Evolutionary conservation across 169 alveolate genomes (phyloP).

Genomic region (Toxoplasma gondii): DNA sequence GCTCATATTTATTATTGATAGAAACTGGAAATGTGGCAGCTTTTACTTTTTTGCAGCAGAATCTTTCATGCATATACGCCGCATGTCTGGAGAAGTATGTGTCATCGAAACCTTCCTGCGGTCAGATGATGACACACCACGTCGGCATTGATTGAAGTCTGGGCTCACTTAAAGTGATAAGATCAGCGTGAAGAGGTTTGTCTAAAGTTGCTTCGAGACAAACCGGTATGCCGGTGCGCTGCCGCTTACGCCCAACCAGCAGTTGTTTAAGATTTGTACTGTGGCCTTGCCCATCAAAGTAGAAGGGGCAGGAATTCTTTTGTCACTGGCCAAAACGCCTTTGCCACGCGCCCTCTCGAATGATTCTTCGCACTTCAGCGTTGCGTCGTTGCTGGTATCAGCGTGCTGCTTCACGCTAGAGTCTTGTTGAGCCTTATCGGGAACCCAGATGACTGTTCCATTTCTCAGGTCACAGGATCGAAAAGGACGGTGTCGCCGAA

Average conservation of each 20-base stretch:
- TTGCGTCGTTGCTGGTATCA: background rate
- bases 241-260: background rate
- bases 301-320: background rate
- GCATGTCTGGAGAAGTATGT: no score
- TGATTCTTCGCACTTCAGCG: background rate
- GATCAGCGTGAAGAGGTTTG: no score
- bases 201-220: no score
- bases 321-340: constrained; percentile 1
- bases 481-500: background rate
- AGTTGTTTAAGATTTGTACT: background rate
- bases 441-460: background rate
- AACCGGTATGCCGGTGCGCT: no score
- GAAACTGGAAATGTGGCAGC: no score
- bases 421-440: background rate
- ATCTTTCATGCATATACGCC: no score
- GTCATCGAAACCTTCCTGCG: no score
- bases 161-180: no score
- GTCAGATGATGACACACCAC: no score
- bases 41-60: no score
- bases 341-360: background rate
- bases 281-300: background rate
- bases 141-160: no score
- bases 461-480: background rate
- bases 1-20: background rate
- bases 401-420: background rate